Evolutionary conservation across 352 stramenopile species (phyloP), one percentile per base, ranked within the genome.

Genomic region (Globisporangium sylvaticum): DNA sequence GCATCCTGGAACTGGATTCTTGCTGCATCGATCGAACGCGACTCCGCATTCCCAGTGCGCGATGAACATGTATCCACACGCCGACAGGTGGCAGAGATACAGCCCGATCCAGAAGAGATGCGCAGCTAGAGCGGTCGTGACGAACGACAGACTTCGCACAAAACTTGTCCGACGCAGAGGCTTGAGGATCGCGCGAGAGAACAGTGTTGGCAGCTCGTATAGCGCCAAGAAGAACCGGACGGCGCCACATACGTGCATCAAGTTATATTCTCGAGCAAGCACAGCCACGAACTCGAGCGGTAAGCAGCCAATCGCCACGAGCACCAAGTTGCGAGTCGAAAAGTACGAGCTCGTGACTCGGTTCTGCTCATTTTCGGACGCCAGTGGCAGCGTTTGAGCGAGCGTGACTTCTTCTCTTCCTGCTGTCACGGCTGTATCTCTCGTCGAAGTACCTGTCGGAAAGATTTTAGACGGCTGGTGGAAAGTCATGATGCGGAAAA

Each of bases 31-130:
- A 59, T 8, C 20, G 57, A 75, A 75, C 24, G 65, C 25, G 15
- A 67, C 10, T 3, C 65, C 59, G 27, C 69, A 75, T 29, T 75
- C 56, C 12, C 65, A n/a, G 42, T 75, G 66, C 24, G 69, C 69
- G 3, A 75, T 53, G 29, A 73, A 39, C 69, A 75, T 75, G 55
- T 75, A 75, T 20, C 65, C 65, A 37, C 66, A 73, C 12, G 50
- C 69, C 15, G 22, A 63, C 6, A 73, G 1, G 52, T 75, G 69
- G 32, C 61, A 69, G 9, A 75, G 55, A 24, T 72, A 75, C 12
- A 75, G 56, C 7, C 69, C 69, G 20, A 75, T n/a, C 59, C 61
- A 69, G 34, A 68, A 70, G 12, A 75, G 46, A n/a, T 75, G 44
- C 44, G 44, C 18, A 12, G 3, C 44, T 24, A 56, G 50, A 24